Evolutionary conservation across 2,329 filamentous ascomycete genomes (phyloP), one percentile per base, ranked within the genome.

Genomic region (Ophiostoma montium): DNA sequence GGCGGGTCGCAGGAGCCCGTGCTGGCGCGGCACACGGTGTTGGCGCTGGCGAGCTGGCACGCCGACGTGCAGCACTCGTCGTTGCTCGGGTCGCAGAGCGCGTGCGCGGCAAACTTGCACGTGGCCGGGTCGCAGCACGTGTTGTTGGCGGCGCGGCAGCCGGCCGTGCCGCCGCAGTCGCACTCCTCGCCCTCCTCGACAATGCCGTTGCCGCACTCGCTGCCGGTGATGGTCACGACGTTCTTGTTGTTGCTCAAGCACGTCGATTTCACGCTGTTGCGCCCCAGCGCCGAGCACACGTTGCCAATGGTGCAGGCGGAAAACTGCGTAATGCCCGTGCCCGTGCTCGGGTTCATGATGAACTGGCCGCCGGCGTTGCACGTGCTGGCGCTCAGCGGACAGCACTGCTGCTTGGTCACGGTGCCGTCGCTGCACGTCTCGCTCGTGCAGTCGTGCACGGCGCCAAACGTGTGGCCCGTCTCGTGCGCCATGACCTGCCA

Each of bases 401-500:
- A 98, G 64, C 92, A 98, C 57, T 74, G 66, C 56, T 72, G 72
- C 49, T 62, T 65, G 10, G 63, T 61, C 7, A 63, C 63, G 35
- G 77, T 76, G 18, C 76, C 71, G 52, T 86, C 73, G 7, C 60
- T 58, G 61, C 90, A 96, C 2, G 82, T 75, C n/a, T 65, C 54
- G 0, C 69, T 61, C 3, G 78, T 84, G 65, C 92, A 98, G 65
- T 98, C 92, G 65, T 98, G 92, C 10, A 95, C 87, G 5, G 90
- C 92, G 42, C 90, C 90, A 63, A 95, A 96, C 0, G 88, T 96
- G 63, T 96, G 90, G 1, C 89, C 90, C 3, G 82, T 82, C 65
- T 96, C 90, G 62, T 96, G 90, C 30, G 90, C 90, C 65, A 96
- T 86, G 51, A 96, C 84, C 63, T 95, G 88, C 90, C 90, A 96